Conservation (phyloP, 768 basidiomycete species). For the Hypholoma sublateritium region DNA sequence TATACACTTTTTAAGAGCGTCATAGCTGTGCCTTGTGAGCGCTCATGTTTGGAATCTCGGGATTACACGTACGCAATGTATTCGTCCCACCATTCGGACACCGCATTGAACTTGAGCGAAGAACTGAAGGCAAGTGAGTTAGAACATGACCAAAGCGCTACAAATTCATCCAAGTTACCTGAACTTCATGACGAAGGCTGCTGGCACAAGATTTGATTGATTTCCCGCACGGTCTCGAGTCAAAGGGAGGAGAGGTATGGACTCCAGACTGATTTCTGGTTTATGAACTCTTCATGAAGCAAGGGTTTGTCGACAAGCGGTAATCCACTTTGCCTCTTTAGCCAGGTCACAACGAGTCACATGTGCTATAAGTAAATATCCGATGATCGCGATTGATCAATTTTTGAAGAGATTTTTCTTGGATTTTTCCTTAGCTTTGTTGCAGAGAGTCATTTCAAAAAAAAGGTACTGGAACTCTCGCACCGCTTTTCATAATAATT, state of each 20-base stretch:
- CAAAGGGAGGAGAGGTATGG: slow-evolving; percentile 37
- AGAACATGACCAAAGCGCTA: not conserved
- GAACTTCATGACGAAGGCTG: slow-evolving; percentile 53
- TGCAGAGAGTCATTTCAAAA: no score
- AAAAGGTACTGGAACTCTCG: no score
- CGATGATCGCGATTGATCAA: not conserved
- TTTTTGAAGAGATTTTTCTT: no score
- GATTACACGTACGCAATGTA: slow-evolving; percentile 72
- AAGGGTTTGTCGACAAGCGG: not conserved
- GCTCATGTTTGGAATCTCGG: not conserved
- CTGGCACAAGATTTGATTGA: slow-evolving; percentile 18
- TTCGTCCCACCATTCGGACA: slow-evolving; percentile 90
- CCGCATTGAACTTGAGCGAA: slow-evolving; percentile 88
- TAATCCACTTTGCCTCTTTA: not conserved
- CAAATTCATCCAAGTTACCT: slow-evolving; percentile 35
- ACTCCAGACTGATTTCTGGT: slow-evolving; percentile 30
- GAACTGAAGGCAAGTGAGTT: slow-evolving; percentile 44
- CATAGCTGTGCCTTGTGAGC: slow-evolving; percentile 57
- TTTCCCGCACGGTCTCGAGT: slow-evolving; percentile 18
- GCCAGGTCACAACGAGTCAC: not conserved
- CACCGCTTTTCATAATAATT: no score
- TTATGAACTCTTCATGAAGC: not conserved
- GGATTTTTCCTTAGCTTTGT: not conserved
- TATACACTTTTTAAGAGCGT: slow-evolving; percentile 78
- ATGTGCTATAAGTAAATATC: not conserved